phyloP scores from a whole-genome alignment of 805 yeast species.

The Zygoascus biomembranicola region DNA sequence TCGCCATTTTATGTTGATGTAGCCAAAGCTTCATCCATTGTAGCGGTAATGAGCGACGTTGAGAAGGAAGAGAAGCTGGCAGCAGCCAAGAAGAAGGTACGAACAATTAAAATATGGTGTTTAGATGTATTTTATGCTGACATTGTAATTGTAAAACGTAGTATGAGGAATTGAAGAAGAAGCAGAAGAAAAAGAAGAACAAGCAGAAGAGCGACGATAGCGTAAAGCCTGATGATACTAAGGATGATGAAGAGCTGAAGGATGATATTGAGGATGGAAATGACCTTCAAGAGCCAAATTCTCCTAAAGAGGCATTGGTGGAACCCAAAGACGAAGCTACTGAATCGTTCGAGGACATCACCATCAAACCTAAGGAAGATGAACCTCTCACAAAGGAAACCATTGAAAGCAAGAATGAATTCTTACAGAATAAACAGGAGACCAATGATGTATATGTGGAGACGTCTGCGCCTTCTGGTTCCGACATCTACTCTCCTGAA shows the following conservation, averaged over 20 bases:
- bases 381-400: background rate
- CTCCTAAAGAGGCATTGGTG: background rate
- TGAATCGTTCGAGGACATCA: background rate
- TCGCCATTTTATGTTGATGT: background rate
- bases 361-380: background rate
- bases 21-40: background rate
- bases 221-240: background rate
- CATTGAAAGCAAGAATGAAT: background rate
- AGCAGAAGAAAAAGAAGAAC: slow-evolving; percentile 42
- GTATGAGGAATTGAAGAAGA: slow-evolving; percentile 59
- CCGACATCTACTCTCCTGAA: background rate
- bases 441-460: background rate
- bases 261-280: background rate
- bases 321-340: background rate
- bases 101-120: slow-evolving; percentile 12
- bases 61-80: slow-evolving; percentile 53
- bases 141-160: slow-evolving; percentile 9
- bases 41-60: background rate
- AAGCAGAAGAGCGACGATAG: slow-evolving; percentile 33
- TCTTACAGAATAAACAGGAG: background rate
- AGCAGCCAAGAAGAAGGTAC: slow-evolving; percentile 60
- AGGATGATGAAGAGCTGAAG: background rate
- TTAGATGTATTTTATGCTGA: background rate
- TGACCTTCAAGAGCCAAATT: background rate
- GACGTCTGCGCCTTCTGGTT: background rate